These are phyloP conservation scores for Berkeleyomyces rouxiae DNA, from an alignment of 2,329 filamentous ascomycete species.

Conservation along the genomic window DNA sequence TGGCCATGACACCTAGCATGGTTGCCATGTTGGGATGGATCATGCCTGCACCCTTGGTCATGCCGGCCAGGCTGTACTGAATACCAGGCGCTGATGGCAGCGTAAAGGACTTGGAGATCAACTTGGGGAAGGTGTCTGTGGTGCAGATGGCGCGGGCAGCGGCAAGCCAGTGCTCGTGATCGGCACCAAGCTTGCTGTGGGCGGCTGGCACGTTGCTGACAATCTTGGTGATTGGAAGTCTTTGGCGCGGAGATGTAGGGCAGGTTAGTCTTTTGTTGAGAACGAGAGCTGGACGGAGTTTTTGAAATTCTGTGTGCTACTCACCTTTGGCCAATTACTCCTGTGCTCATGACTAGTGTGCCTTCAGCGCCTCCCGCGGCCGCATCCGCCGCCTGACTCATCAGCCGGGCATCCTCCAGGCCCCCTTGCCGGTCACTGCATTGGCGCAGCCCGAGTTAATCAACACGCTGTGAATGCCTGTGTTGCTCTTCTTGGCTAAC, in stretches of 20 bases:
- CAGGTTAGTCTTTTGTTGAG: not conserved
- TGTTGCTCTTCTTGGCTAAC: constrained; percentile 46
- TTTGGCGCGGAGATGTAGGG: constrained; percentile 20
- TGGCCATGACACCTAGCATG: constrained; percentile 77
- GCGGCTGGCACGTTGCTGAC: constrained; percentile 64
- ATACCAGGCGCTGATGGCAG: constrained; percentile 54
- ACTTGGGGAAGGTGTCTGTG: constrained; percentile 95
- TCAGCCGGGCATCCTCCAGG: constrained; percentile 69
- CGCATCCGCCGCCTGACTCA: constrained; percentile 67
- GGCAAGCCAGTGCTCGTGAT: constrained; percentile 73
- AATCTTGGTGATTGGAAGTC: constrained; percentile 83
- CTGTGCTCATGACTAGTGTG: constrained; percentile 96
- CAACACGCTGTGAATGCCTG: constrained; percentile 63
- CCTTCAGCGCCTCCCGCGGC: constrained; percentile 30
- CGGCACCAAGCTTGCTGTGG: constrained; percentile 50
- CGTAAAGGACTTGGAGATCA: constrained; percentile 68
- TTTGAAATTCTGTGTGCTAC: constrained; percentile 11
- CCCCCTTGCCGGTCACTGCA: constrained; percentile 88
- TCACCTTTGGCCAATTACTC: constrained; percentile 84
- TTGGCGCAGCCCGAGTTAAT: constrained; percentile 96
- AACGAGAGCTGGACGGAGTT: not conserved
- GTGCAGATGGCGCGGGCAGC: constrained; percentile 90
- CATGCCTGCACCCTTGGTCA: constrained; percentile 98
- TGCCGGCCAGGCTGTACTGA: constrained; percentile 75
- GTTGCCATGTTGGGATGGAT: constrained; percentile 99